These are phyloP conservation scores for Betula pendula DNA, from an alignment of 306 rosid genomes.

Conservation along the genomic window DNA sequence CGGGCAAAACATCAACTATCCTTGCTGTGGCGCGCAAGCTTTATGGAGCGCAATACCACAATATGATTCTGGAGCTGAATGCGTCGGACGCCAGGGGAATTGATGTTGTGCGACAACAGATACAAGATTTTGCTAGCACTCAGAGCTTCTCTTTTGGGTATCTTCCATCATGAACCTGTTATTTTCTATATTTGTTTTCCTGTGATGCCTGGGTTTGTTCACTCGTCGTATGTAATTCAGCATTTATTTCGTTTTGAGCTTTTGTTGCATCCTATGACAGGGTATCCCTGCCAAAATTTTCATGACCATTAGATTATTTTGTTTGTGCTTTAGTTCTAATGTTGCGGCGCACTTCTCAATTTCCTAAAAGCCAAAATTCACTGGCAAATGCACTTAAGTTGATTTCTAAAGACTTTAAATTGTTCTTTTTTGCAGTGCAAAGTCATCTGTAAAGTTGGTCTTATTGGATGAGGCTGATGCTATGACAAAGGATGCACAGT, in stretches of 20 bases:
- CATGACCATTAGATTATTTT: neutral
- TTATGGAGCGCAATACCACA: slow-evolving; percentile 67
- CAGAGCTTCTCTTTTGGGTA: slow-evolving; percentile 95
- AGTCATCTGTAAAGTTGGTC: slow-evolving; percentile 76
- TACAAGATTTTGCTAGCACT: slow-evolving; percentile 94
- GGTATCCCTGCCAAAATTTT: neutral
- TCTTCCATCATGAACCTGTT: slow-evolving; percentile 17
- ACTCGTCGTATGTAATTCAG: neutral
- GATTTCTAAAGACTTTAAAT: neutral
- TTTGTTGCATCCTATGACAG: neutral
- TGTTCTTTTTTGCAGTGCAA: slow-evolving; percentile 40
- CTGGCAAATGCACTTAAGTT: slow-evolving; percentile 20
- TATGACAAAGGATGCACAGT: slow-evolving; percentile 98
- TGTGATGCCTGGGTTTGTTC: neutral
- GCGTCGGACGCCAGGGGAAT: slow-evolving; percentile 98
- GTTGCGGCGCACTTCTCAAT: neutral
- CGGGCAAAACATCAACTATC: slow-evolving; percentile 93
- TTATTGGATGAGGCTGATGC: slow-evolving; percentile 97
- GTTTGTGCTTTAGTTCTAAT: neutral
- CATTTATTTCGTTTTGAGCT: neutral
- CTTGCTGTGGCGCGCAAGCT: slow-evolving; percentile 92
- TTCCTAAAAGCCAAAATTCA: neutral
- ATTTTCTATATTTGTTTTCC: neutral
- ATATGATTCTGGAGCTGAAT: slow-evolving; percentile 90
- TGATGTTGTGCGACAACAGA: slow-evolving; percentile 89